Base-by-base conservation (phyloP, 768 basidiomycete species). In the Agaricus bisporus region DNA sequence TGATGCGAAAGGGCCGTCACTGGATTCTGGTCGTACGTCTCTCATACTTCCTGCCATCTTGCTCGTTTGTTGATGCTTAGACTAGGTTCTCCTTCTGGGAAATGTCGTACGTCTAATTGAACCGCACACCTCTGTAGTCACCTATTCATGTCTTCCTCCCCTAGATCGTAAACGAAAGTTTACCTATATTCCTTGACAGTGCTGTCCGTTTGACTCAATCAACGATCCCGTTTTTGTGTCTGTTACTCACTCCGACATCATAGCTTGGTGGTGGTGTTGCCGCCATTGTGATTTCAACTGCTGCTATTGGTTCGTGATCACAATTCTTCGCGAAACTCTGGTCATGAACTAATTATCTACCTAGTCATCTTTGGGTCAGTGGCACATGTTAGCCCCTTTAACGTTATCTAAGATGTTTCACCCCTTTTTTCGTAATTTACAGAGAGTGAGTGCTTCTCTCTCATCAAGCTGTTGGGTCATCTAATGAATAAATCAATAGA, bases 21-120 rank as follows among this genome's bases (percentile, higher is more conserved):
- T 94, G 95, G 95, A 92, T 98, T 11, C 79, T 98, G 8, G 95
- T 97, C 48, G 94, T 92, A 63, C 49, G 76, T 69, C 41, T 48
- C 17, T 51, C 48, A n/a, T 12, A 6, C 22, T 38, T 51, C 17
- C 39, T 29, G n/a, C 39, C 28, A 12, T n/a, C 45, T 18, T 17
- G 12, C 42, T 20, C 38, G 8, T 1, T 14, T 35, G 18, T 10
- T 39, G n/a, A 48, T 45, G 52, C 29, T 26, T 17, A 17, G 29
- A 22, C 6, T 29, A 90, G 88, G 88, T 93, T 7, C 76, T 98
- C 1, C 77, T 98, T 2, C 74, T 98, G 1, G 82, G 88, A 53
- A 97, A 98, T 65, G 94, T 97, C 55, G 87, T 88, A 62, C 52
- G 86, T 70, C 9, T 1, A 35, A 46, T 44, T 42, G n/a, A 10